Conservation (phyloP, 140 eudicot species). For the Erigeron philadelphicus region DNA sequence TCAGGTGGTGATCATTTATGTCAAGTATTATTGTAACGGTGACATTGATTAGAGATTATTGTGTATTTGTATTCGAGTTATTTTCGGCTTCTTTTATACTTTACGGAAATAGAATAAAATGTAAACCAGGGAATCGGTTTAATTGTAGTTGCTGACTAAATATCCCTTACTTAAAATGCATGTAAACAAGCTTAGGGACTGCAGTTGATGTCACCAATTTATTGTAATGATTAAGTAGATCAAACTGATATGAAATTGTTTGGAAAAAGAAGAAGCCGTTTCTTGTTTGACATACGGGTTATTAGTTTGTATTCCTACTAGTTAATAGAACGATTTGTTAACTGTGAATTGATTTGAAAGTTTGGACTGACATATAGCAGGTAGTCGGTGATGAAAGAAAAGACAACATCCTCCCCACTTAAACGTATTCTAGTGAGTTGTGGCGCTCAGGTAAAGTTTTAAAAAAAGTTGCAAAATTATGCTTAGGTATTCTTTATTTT, state of each 20-base stretch:
- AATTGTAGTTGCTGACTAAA: background rate
- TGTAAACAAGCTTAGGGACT: background rate
- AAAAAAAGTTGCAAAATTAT: slow-evolving; percentile 2
- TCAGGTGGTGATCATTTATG: no score
- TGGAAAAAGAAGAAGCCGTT: background rate
- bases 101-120: no score
- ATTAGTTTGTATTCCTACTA: no score
- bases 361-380: slow-evolving; percentile 23
- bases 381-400: slow-evolving; percentile 40
- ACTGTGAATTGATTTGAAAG: slow-evolving; percentile 9
- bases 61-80: no score
- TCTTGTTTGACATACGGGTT: no score
- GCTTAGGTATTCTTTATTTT: background rate
- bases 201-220: slow-evolving; percentile 2
- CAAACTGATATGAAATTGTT: background rate
- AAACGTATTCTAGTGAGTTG: slow-evolving; percentile 31
- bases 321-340: background rate
- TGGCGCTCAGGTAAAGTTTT: slow-evolving; percentile 30
- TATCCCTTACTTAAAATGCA: background rate
- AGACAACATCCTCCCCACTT: slow-evolving; percentile 30
- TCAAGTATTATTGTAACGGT: no score
- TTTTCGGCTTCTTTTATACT: no score
- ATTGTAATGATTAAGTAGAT: background rate
- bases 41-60: no score
- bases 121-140: background rate